Evolutionary conservation across 2,329 filamentous ascomycete genomes (phyloP), one percentile per base, ranked within the genome.

Genomic region (Colletotrichum musae): DNA sequence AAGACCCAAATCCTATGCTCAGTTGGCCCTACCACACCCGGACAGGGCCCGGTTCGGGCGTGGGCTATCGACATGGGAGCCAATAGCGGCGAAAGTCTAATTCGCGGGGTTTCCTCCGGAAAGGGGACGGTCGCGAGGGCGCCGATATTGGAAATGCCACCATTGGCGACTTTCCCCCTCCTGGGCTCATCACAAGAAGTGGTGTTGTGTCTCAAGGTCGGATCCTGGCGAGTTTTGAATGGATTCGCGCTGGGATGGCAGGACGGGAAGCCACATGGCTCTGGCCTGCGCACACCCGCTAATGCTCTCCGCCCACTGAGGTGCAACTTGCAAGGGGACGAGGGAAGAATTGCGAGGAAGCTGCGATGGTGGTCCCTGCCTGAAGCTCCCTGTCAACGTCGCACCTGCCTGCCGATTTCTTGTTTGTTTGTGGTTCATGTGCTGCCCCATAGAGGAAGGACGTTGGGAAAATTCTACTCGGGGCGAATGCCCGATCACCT

Each of bases 191-290:
- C 36, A 47, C 10, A 24, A 32, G 54, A 43, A 66, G 66, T 39
- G 41, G 61, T 51, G 43, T 45, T n/a, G 45, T 50, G 39, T 48
- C 28, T 56, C 47, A 26, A 26, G n/a, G 15, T 21, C 58, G 24
- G 7, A 16, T 53, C 50, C 47, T 48, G 16, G 39, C 5, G 51
- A 6, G 26, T 45, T 52, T 13, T n/a, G 24, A 41, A 16, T 45
- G 26, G n/a, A 21, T 24, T 16, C 26, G 12, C 32, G 48, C 51
- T 45, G 61, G 54, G 47, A 50, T 51, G 62, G 60, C 51, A 43
- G 60, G 43, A 47, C 66, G 66, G 66, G 56, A 65, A 50, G 66
- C 48, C 61, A 39, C 50, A 69, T 64, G 66, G 61, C 32, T 2
- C n/a, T 18, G 48, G 43, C 52, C 21, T 18, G 43, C 32, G 7